Evolutionary conservation across 192 early-diverging fungal species (phyloP).

Genomic region (Lobosporangium transversale): DNA sequence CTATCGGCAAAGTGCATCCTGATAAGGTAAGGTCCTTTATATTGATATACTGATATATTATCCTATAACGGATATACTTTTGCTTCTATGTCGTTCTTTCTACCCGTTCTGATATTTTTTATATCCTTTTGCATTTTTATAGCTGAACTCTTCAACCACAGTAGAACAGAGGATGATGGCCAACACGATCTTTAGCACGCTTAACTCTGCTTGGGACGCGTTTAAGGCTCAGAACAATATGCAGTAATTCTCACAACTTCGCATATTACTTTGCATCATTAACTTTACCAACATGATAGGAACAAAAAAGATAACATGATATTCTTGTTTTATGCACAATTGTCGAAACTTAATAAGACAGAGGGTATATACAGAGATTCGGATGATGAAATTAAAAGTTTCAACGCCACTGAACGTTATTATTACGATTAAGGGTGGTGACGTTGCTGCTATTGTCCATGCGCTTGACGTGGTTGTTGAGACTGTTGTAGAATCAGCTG

Average conservation of each 20-base stretch:
- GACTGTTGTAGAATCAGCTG: conserved; percentile 25
- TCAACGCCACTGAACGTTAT: neutral
- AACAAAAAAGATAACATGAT: conserved; percentile 6
- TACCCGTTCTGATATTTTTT: conserved; percentile 1
- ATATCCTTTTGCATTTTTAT: too few species aligned
- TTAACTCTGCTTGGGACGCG: conserved; percentile 96
- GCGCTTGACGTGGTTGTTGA: conserved; percentile 3
- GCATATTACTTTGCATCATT: too few species aligned
- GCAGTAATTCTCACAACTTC: conserved; percentile 12
- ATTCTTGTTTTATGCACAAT: too few species aligned
- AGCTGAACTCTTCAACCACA: conserved; percentile 65
- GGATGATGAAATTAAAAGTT: neutral
- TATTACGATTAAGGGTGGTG: neutral
- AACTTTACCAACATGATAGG: neutral
- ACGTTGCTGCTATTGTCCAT: neutral
- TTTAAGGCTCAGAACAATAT: conserved; percentile 88
- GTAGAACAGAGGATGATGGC: conserved; percentile 90
- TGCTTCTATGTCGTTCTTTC: neutral
- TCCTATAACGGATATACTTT: neutral
- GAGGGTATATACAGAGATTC: neutral
- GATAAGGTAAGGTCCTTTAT: conserved; percentile 85
- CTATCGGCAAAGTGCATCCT: conserved; percentile 92
- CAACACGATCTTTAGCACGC: conserved; percentile 82
- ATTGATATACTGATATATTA: neutral
- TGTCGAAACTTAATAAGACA: too few species aligned